Evolutionary conservation across 345 rosid genomes (phyloP).

Genomic region (Euphorbia peplus): DNA sequence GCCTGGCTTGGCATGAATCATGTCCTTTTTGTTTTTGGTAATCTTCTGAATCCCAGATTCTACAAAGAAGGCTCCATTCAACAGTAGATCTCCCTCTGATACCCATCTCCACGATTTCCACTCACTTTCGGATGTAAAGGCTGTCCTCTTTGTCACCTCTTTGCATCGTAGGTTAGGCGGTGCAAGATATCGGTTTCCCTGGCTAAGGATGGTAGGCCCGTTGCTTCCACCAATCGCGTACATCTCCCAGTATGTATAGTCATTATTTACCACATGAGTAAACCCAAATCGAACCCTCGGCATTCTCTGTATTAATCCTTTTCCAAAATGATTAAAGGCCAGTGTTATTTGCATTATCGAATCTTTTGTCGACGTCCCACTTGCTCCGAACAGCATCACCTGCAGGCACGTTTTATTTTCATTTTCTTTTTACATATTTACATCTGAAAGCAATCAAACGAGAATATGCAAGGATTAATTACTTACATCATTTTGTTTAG

Average conservation of each 20-base stretch:
- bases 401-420: neutral
- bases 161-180: conserved; percentile 31
- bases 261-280: conserved; percentile 43
- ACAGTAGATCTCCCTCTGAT: conserved; percentile 60
- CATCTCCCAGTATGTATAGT: conserved; percentile 47
- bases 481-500: conserved; percentile 31
- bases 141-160: conserved; percentile 60
- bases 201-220: conserved; percentile 47
- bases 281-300: conserved; percentile 40
- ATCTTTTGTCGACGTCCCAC: conserved; percentile 26
- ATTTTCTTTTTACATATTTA: neutral
- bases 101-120: conserved; percentile 73
- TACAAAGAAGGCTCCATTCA: conserved; percentile 67
- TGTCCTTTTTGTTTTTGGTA: conserved; percentile 13
- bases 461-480: neutral
- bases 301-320: conserved; percentile 39
- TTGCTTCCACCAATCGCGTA: conserved; percentile 54
- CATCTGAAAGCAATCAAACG: too few relatives aligned
- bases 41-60: conserved; percentile 45
- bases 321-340: conserved; percentile 46
- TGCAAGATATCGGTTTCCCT: conserved; percentile 53
- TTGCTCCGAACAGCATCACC: conserved; percentile 46
- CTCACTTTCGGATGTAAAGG: conserved; percentile 27
- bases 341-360: conserved; percentile 40
- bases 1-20: conserved; percentile 51